Evolutionary conservation across 495 filamentous ascomycete genomes (phyloP).

Genomic region (Penicillium bialowiezense): DNA sequence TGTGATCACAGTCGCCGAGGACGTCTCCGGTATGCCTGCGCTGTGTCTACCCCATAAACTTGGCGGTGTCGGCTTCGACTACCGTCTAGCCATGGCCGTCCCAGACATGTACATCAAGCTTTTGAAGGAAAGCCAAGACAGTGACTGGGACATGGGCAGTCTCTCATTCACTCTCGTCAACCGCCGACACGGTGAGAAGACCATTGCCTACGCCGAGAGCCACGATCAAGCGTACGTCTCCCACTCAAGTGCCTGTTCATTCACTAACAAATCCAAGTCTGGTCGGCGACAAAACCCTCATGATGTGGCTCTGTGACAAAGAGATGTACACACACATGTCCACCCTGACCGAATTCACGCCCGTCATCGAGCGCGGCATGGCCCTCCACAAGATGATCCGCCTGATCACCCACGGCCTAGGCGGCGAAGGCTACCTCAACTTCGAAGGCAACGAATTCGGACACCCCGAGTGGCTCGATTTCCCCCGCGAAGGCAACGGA

Average conservation of each 20-base stretch:
- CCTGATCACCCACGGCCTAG: slow-evolving; percentile 87
- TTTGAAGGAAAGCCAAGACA: slow-evolving; percentile 87
- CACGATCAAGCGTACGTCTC: slow-evolving; percentile 93
- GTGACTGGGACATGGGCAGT: slow-evolving; percentile 87
- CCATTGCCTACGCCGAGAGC: slow-evolving; percentile 94
- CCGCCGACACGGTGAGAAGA: slow-evolving; percentile 93
- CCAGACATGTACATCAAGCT: slow-evolving; percentile 99
- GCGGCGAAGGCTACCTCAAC: slow-evolving; percentile 96
- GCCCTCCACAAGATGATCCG: slow-evolving; percentile 96
- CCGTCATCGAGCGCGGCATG: slow-evolving; percentile 88
- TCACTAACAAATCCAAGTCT: slow-evolving; percentile 58
- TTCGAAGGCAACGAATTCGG: slow-evolving; percentile 99
- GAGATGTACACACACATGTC: slow-evolving; percentile 99
- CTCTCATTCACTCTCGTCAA: slow-evolving; percentile 87
- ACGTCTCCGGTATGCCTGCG: slow-evolving; percentile 97
- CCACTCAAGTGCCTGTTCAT: too few relatives aligned
- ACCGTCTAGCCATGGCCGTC: slow-evolving; percentile 95
- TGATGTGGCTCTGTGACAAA: slow-evolving; percentile 98
- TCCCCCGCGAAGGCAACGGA: slow-evolving; percentile 89
- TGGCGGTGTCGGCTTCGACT: slow-evolving; percentile 94
- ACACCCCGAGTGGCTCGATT: slow-evolving; percentile 98
- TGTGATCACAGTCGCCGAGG: slow-evolving; percentile 88
- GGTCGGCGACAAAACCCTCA: slow-evolving; percentile 91
- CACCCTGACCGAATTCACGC: slow-evolving; percentile 72
- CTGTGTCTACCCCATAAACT: slow-evolving; percentile 81